phyloP scores from a whole-genome alignment of 305 asterid genomes.

The Solanum hybrid region DNA sequence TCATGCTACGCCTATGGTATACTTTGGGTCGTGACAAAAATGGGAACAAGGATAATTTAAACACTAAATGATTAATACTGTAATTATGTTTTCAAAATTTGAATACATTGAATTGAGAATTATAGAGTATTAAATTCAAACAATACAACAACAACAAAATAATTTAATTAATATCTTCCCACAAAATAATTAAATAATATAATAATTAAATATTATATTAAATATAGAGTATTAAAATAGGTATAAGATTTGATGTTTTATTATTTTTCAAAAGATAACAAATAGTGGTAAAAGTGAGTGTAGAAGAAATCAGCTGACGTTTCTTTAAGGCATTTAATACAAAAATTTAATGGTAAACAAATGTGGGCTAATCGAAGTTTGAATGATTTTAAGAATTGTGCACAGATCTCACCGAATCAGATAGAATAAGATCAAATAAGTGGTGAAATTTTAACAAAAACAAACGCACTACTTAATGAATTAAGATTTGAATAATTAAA shows the following conservation, averaged over 20 bases:
- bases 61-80: no score
- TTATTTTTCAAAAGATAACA: background rate
- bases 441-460: background rate
- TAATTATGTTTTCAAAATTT: no score
- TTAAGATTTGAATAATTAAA: no score
- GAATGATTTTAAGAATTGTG: background rate
- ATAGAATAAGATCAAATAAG: background rate
- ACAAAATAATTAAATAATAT: no score
- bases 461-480: background rate
- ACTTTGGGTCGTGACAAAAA: background rate
- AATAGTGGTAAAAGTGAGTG: background rate
- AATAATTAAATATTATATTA: no score
- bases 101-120: background rate
- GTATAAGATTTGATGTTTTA: background rate
- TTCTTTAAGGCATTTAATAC: background rate
- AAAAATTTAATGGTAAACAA: no score
- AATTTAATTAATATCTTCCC: background rate
- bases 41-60: background rate
- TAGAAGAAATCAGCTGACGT: background rate
- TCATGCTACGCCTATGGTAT: background rate
- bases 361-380: background rate
- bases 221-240: no score
- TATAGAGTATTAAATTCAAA: no score
- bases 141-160: background rate
- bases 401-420: background rate